phyloP scores from a whole-genome alignment of 2,329 filamentous ascomycete genomes.

The Fusarium praegraminearum region DNA sequence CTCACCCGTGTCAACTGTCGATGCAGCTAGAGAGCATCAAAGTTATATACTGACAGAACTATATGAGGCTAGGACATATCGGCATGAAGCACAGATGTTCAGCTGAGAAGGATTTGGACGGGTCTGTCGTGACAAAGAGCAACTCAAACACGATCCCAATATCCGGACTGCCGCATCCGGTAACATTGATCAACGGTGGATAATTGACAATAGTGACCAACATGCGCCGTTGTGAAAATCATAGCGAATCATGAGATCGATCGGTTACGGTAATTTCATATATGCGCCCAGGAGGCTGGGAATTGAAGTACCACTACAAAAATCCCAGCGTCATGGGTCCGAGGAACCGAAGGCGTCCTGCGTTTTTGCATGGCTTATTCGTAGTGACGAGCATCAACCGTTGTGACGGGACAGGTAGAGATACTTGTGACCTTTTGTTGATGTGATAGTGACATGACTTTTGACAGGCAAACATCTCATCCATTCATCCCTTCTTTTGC shows the following conservation, averaged over 20 bases:
- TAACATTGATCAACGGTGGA: slow-evolving; percentile 12
- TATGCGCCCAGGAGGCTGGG: slow-evolving; percentile 36
- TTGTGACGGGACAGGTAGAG: slow-evolving; percentile 21
- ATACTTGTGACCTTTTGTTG: slow-evolving; percentile 12
- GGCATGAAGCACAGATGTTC: background rate
- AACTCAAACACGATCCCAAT: slow-evolving; percentile 2
- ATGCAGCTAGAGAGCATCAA: background rate
- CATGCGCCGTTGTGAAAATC: slow-evolving; percentile 11
- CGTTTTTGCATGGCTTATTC: slow-evolving; percentile 17
- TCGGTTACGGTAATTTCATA: slow-evolving; percentile 10
- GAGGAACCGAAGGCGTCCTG: slow-evolving; percentile 9
- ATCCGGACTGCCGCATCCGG: slow-evolving; percentile 25
- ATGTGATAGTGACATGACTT: slow-evolving; percentile 18
- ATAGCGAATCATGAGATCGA: slow-evolving; percentile 37
- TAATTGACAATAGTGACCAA: slow-evolving; percentile 15
- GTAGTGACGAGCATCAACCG: slow-evolving; percentile 29
- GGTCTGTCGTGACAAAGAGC: background rate
- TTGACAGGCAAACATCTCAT: background rate
- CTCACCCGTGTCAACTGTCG: background rate
- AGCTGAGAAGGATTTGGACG: background rate
- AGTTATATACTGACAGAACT: background rate
- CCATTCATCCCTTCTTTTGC: background rate
- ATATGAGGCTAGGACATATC: background rate
- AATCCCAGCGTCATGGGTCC: slow-evolving; percentile 38
- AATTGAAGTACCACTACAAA: slow-evolving; percentile 36